These are phyloP conservation scores for Stagonosporopsis cucurbitacearum DNA, from an alignment of 2,329 filamentous ascomycete genomes.

Conservation along the genomic window DNA sequence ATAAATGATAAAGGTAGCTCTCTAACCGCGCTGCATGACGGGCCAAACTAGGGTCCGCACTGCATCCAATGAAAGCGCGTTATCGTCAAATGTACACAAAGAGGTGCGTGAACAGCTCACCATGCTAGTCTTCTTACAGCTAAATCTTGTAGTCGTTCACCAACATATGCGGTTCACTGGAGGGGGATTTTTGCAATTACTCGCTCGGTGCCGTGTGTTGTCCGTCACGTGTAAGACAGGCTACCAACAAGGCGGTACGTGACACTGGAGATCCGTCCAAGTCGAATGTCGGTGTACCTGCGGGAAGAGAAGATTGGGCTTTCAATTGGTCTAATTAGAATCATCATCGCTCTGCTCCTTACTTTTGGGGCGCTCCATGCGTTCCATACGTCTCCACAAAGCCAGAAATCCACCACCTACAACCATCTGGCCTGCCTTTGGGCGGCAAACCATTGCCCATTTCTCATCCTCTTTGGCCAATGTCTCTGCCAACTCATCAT, in stretches of 20 bases:
- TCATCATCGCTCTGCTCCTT: constrained; percentile 11
- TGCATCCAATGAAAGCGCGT: constrained; percentile 30
- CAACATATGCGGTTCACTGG: constrained; percentile 14
- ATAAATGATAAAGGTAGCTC: constrained; percentile 34
- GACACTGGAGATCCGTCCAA: background rate
- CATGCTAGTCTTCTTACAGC: constrained; percentile 15
- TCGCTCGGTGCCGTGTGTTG: constrained; percentile 17
- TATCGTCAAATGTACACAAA: constrained; percentile 8
- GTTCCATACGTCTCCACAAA: constrained; percentile 47
- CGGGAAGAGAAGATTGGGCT: background rate
- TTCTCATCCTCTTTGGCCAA: constrained; percentile 36
- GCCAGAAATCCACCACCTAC: constrained; percentile 49
- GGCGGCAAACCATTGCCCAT: constrained; percentile 48
- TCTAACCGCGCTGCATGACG: constrained; percentile 33
- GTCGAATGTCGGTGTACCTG: constrained; percentile 13
- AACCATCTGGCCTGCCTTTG: constrained; percentile 44
- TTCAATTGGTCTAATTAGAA: constrained; percentile 12
- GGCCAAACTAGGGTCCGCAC: constrained; percentile 27
- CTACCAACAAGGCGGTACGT: background rate
- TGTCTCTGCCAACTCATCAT: constrained; percentile 37
- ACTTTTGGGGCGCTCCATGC: constrained; percentile 32
- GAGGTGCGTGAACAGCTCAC: constrained; percentile 15
- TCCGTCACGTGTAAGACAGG: constrained; percentile 17
- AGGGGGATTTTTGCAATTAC: constrained; percentile 13
- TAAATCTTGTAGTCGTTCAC: constrained; percentile 16